A percentile compares a stretch with the other conserved stretches of the same genome.
These are phyloP conservation scores for Flaveria trinervia DNA, from an alignment of 129 eudicot species.

Conservation along the genomic window DNA sequence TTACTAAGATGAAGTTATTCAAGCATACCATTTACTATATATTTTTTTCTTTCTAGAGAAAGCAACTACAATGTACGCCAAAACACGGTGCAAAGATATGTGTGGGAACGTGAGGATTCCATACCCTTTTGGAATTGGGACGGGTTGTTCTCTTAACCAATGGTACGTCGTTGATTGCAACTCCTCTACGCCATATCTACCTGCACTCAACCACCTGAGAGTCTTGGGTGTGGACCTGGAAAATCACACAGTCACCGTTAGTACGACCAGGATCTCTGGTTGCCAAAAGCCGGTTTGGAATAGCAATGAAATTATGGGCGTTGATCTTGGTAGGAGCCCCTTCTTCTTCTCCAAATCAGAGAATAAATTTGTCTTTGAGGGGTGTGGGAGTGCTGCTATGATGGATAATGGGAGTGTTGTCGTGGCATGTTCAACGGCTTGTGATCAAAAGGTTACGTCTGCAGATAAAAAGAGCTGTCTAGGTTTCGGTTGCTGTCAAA, in stretches of 20 bases:
- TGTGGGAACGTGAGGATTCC: neutral
- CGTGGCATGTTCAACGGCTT: conserved; percentile 24
- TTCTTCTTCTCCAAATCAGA: conserved; percentile 18
- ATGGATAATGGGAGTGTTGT: neutral
- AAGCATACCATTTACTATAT: neutral
- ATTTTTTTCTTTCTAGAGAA: neutral
- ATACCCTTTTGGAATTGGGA: conserved; percentile 2
- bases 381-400: conserved; percentile 19
- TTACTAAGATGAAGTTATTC: too few relatives aligned
- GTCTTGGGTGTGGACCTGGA: neutral
- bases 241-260: conserved; percentile 12
- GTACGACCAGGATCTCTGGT: conserved; percentile 6
- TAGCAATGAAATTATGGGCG: neutral
- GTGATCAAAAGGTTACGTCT: neutral
- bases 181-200: neutral
- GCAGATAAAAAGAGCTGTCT: neutral
- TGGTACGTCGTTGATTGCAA: conserved; percentile 7
- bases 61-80: neutral
- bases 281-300: too few relatives aligned
- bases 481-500: conserved; percentile 32
- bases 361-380: conserved; percentile 19
- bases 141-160: neutral
- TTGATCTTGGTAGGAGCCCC: conserved; percentile 10
- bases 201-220: neutral
- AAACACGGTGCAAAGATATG: neutral